Conservation (phyloP, 1,139 yeast genomes). For the Geotrichum candidum region DNA sequence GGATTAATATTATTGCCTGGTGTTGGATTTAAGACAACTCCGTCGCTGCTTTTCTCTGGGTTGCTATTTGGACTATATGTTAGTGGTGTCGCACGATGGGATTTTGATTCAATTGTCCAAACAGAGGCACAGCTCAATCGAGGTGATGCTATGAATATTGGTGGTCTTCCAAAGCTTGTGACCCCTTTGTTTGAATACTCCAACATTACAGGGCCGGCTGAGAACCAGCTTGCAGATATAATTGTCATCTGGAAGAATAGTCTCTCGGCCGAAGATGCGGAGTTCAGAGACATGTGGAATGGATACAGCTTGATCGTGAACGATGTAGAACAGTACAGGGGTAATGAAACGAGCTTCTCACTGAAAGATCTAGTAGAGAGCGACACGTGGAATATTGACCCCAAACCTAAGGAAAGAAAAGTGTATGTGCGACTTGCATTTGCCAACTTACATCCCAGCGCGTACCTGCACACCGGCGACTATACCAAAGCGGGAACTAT, state of each 20-base stretch:
- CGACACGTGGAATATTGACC: conserved; percentile 10
- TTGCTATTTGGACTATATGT: conserved; percentile 71
- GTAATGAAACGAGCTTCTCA: conserved; percentile 32
- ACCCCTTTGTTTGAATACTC: conserved; percentile 31
- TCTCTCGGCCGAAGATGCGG: not conserved
- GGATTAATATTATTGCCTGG: conserved; percentile 81
- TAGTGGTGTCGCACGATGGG: conserved; percentile 91
- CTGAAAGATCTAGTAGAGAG: conserved; percentile 26
- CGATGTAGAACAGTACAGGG: conserved; percentile 73
- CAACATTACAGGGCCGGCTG: conserved; percentile 5
- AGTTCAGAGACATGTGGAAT: conserved; percentile 25
- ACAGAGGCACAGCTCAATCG: conserved; percentile 62
- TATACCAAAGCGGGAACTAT: conserved; percentile 28
- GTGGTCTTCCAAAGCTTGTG: conserved; percentile 48
- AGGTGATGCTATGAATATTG: conserved; percentile 59
- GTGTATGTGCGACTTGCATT: conserved; percentile 29
- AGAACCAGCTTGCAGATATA: conserved; percentile 2
- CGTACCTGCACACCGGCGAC: conserved; percentile 23
- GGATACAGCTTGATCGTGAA: conserved; percentile 64
- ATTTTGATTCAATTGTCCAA: conserved; percentile 81
- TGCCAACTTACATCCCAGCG: conserved; percentile 19
- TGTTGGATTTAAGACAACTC: conserved; percentile 54
- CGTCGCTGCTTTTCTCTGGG: conserved; percentile 76
- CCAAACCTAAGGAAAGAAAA: conserved; percentile 5
- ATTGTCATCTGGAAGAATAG: conserved; percentile 11